Base-by-base conservation (phyloP, 1,139 yeast species). In the Fermentozyma sake region DNA sequence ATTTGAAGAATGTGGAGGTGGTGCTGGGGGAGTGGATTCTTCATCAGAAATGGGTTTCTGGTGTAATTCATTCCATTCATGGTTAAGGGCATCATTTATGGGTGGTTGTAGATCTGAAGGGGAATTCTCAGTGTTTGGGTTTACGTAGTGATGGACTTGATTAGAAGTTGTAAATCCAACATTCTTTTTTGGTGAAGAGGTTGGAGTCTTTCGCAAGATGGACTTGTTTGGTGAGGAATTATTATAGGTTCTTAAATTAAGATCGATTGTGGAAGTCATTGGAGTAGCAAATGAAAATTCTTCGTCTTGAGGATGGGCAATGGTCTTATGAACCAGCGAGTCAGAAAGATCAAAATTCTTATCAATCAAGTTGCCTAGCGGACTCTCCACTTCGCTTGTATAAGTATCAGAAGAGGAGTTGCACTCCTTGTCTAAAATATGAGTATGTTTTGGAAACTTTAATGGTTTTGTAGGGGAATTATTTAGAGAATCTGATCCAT, bases 351-450 rank as follows among this genome's bases (percentile, higher is more conserved):
- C 54, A 33, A 60, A 58, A 32, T 58, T 58, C 22, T 59, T 35
- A 23, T 47, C 54, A 32, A 58, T 46, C 7, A 56, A 50, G 20
- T 17, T 24, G 6, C 22, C 18, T 31, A 31, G 34, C 6, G 36
- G 35, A 3, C 41, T 28, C 9, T 43, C 53, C 16, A 31, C 30
- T 14, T 63, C 70, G 34, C 66, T 59, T 14, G 61, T 61, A 28
- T 52, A 65, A 7, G 73, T 67, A 30, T 66, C 73, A 4, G 71
- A 58, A 31, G 66, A 57, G 4, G 71, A 63, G 37, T 56, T 61
- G 35, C 58, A 57, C 30, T 54, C 65, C 33, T 50, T 50, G 27
- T 37, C 33, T 22, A 38, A 30, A 16, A 25, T 32, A 22, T 13
- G 13, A 15, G 22, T 29, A 23, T 28, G 26, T 11, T 39, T 41